These are phyloP conservation scores for Lasiosphaeria hispida DNA, from an alignment of 495 filamentous ascomycete species.

Conservation along the genomic window DNA sequence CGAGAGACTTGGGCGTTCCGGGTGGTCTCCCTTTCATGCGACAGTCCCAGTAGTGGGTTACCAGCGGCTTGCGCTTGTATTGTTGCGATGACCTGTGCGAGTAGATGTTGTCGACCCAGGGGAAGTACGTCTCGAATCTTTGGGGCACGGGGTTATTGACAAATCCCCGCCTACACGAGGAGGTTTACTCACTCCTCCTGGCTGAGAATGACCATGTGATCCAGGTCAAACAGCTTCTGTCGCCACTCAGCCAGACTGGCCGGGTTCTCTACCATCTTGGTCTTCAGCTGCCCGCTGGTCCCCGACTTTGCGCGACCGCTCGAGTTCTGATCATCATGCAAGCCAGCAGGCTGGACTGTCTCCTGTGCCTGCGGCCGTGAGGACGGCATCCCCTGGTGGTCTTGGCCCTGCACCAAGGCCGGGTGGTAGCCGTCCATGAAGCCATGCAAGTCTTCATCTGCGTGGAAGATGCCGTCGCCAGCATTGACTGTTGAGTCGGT, in stretches of 20 bases:
- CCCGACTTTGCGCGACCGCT: constrained; percentile 16
- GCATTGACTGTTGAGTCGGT: too few species aligned
- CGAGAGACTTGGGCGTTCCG: constrained; percentile 78
- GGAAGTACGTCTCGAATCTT: constrained; percentile 86
- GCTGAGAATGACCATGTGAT: constrained; percentile 69
- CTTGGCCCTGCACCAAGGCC: too few species aligned
- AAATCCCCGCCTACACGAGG: too few species aligned
- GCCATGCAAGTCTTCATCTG: too few species aligned
- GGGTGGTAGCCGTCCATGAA: too few species aligned
- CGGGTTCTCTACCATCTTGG: constrained; percentile 62
- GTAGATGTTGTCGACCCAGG: constrained; percentile 89
- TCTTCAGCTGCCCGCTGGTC: constrained; percentile 40
- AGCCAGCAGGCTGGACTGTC: too few species aligned
- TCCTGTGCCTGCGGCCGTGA: too few species aligned
- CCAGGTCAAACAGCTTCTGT: constrained; percentile 71
- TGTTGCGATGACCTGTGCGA: constrained; percentile 84
- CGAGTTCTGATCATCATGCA: too few species aligned
- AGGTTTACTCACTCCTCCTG: constrained; percentile 68
- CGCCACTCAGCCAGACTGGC: constrained; percentile 73
- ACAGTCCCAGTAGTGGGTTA: constrained; percentile 90
- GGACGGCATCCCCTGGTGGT: too few species aligned
- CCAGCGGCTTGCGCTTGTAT: constrained; percentile 80
- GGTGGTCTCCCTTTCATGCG: constrained; percentile 81
- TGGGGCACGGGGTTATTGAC: neutral
- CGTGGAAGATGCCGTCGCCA: too few species aligned